phyloP scores from a whole-genome alignment of 2,329 filamentous ascomycete genomes.

The Paecilomyces niveus region DNA sequence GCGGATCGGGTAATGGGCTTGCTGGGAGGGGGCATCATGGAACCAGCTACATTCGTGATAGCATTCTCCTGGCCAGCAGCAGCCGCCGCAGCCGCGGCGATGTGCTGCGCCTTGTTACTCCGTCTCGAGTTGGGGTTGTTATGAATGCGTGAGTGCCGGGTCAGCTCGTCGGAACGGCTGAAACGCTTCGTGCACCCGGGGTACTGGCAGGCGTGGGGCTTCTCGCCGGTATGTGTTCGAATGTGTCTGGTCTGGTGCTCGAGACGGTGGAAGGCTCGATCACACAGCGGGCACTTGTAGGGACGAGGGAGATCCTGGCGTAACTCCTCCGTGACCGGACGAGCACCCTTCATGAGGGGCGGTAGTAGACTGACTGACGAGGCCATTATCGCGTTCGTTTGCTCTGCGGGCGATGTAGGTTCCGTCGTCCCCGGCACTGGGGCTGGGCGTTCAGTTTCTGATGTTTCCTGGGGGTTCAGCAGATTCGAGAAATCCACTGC shows the following conservation, averaged over 20 bases:
- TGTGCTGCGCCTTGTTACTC: constrained; percentile 72
- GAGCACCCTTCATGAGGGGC: constrained; percentile 35
- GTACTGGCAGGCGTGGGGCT: constrained; percentile 93
- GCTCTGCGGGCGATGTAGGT: constrained; percentile 14
- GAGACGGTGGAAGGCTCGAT: constrained; percentile 95
- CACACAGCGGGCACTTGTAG: constrained; percentile 97
- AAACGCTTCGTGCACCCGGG: constrained; percentile 96
- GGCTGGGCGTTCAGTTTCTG: constrained; percentile 9
- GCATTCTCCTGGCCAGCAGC: constrained; percentile 46
- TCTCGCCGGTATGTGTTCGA: constrained; percentile 94
- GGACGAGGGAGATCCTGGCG: constrained; percentile 82
- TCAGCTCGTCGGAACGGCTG: constrained; percentile 92
- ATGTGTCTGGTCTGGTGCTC: constrained; percentile 93
- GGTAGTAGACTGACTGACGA: constrained; percentile 39
- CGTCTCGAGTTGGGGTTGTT: constrained; percentile 96
- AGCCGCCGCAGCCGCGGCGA: constrained; percentile 51
- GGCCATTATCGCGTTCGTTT: constrained; percentile 32
- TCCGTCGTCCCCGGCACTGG: constrained; percentile 8
- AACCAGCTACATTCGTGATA: constrained; percentile 39
- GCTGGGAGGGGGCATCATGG: constrained; percentile 72
- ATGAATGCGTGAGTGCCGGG: constrained; percentile 94
- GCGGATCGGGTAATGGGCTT: constrained; percentile 82
- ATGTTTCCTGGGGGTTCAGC: constrained; percentile 54
- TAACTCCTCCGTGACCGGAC: constrained; percentile 53
- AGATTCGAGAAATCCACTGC: constrained; percentile 70